phyloP scores from a whole-genome alignment of 108 stramenopile species.

The Schizochytrium sp. region DNA sequence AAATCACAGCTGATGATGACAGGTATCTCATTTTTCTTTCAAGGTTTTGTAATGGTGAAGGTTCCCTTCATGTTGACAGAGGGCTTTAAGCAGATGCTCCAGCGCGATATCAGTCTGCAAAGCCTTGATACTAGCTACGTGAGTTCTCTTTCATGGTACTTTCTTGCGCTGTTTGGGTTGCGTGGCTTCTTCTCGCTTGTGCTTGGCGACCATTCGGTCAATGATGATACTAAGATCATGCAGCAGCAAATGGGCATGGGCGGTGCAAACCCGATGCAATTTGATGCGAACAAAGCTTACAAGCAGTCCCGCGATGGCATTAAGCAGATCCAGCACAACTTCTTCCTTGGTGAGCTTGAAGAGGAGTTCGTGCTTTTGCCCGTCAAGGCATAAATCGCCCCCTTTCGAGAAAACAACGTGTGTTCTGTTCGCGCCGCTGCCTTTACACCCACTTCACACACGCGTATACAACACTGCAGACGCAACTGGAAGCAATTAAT shows the following conservation, averaged over 20 bases:
- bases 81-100: constrained; percentile 97
- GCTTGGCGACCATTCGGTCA: constrained; percentile 85
- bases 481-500: too few relatives aligned
- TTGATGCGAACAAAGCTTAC: constrained; percentile 79
- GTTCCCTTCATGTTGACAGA: constrained; percentile 93
- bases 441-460: too few relatives aligned
- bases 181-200: constrained; percentile 88
- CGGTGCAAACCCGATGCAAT: constrained; percentile 73
- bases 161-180: constrained; percentile 96
- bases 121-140: constrained; percentile 95
- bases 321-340: constrained; percentile 80
- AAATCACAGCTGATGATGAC: constrained; percentile 86
- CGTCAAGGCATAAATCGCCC: too few relatives aligned
- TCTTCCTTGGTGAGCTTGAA: constrained; percentile 71
- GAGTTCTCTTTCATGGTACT: constrained; percentile 90
- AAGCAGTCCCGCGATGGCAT: constrained; percentile 86
- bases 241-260: constrained; percentile 73
- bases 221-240: constrained; percentile 65
- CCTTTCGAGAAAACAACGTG: too few relatives aligned
- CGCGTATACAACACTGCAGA: too few relatives aligned
- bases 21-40: constrained; percentile 93
- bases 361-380: background rate
- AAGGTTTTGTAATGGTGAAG: constrained; percentile 91
- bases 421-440: too few relatives aligned
- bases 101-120: constrained; percentile 88